phyloP scores from a whole-genome alignment of 1,284 basidiomycete species.

The Gomphus bonarii region DNA sequence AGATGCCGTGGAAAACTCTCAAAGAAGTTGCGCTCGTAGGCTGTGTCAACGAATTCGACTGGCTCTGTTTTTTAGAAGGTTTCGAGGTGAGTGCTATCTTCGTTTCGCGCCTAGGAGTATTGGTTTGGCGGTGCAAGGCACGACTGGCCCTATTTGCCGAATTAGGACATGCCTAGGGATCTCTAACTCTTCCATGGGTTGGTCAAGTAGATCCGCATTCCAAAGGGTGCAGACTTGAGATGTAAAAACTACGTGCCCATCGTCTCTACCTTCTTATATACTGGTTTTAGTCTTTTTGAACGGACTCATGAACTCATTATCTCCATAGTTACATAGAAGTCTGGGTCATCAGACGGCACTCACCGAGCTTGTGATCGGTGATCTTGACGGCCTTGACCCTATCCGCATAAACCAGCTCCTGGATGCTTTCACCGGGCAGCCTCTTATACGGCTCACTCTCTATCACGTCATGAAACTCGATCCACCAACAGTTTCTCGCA shows the following conservation, averaged over 20 bases:
- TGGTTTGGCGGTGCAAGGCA: not conserved
- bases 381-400: conserved; percentile 1
- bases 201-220: not conserved
- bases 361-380: conserved; percentile 8
- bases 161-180: not conserved
- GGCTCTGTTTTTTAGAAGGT: conserved; percentile 6
- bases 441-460: conserved; percentile 5
- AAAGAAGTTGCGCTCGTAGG: conserved; percentile 7
- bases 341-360: not conserved
- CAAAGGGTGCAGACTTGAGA: not conserved
- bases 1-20: conserved; percentile 9
- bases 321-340: not conserved
- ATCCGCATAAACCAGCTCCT: conserved; percentile 3
- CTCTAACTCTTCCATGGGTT: not conserved
- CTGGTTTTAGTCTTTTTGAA: not conserved
- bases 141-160: not conserved
- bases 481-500: not conserved
- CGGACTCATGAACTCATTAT: not conserved
- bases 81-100: conserved; percentile 2
- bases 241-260: not conserved
- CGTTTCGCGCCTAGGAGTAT: not conserved
- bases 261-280: not conserved
- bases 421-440: not conserved
- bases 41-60: conserved; percentile 7
- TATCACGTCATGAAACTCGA: not conserved